Conservation (phyloP, 192 early-diverging fungal species). For the Spinellus fusiger region DNA sequence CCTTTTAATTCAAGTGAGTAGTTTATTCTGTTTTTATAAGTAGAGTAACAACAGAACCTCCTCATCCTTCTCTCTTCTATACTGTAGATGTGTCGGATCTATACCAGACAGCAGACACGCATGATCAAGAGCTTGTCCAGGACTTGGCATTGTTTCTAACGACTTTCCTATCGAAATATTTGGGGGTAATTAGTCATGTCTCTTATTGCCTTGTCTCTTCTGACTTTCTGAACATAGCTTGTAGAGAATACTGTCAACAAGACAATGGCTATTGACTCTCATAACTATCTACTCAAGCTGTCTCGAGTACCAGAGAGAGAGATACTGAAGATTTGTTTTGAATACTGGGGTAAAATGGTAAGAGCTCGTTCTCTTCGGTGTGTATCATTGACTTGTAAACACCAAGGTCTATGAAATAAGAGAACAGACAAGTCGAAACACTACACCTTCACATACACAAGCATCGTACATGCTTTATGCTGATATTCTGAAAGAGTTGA, state of each 20-base stretch:
- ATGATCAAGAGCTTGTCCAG: constrained; percentile 12
- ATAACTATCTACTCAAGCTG: neutral
- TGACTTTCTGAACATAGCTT: too few relatives aligned
- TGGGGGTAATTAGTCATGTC: too few relatives aligned
- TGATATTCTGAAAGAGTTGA: neutral
- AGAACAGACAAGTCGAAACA: neutral
- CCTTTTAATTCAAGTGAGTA: neutral
- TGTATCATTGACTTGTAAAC: neutral
- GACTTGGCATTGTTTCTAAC: constrained; percentile 13
- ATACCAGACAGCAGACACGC: neutral
- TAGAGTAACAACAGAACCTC: too few relatives aligned
- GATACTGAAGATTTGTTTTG: constrained; percentile 16
- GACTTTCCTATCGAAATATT: constrained; percentile 3
- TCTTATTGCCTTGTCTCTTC: too few relatives aligned
- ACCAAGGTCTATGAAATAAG: neutral
- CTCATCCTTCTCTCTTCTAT: neutral
- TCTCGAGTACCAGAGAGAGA: constrained; percentile 11
- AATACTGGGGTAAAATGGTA: constrained; percentile 23
- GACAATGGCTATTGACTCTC: neutral
- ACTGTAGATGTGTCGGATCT: neutral
- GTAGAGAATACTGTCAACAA: neutral
- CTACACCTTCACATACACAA: neutral
- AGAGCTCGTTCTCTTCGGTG: neutral
- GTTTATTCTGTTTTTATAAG: too few relatives aligned
- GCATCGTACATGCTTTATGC: neutral